A percentile compares a stretch with the other conserved stretches of the same genome.
phyloP scores from a whole-genome alignment of 164 flowering plant species.

The Warburgia ugandensis region DNA sequence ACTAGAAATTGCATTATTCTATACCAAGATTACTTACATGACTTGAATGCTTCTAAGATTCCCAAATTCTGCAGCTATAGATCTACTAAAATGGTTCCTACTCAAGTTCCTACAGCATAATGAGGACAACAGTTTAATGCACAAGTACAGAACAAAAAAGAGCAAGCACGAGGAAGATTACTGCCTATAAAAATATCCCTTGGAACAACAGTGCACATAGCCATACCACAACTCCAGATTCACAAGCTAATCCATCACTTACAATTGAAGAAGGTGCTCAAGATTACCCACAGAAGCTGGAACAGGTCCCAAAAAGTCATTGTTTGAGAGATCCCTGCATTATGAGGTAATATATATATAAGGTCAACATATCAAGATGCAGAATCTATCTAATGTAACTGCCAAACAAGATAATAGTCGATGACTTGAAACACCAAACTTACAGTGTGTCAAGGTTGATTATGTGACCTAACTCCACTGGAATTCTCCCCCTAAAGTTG shows the following conservation, averaged over 20 bases:
- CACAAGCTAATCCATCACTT: constrained; percentile 10
- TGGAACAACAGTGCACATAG: not conserved
- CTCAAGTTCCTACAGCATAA: constrained; percentile 52
- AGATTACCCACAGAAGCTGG: constrained; percentile 80
- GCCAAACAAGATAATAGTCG: not conserved
- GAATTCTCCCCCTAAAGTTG: constrained; percentile 63
- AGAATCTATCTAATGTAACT: too few relatives aligned
- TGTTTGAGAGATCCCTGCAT: constrained; percentile 75
- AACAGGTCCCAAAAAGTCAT: constrained; percentile 57
- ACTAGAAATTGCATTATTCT: not conserved
- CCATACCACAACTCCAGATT: not conserved
- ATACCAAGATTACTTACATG: constrained; percentile 38
- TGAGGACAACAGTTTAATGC: too few relatives aligned
- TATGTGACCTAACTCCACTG: constrained; percentile 66
- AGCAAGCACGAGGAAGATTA: too few relatives aligned
- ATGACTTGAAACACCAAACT: constrained; percentile 7
- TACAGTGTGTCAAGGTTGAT: constrained; percentile 87
- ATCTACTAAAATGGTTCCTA: constrained; percentile 49
- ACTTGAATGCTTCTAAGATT: constrained; percentile 67
- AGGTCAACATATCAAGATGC: too few relatives aligned
- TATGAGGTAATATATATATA: not conserved
- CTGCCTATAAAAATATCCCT: not conserved
- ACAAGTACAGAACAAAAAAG: too few relatives aligned
- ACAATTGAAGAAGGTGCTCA: constrained; percentile 86
- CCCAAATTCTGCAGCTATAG: constrained; percentile 68